Conservation (phyloP, 352 stramenopile genomes). For the Nothophytophthora sp. region DNA sequence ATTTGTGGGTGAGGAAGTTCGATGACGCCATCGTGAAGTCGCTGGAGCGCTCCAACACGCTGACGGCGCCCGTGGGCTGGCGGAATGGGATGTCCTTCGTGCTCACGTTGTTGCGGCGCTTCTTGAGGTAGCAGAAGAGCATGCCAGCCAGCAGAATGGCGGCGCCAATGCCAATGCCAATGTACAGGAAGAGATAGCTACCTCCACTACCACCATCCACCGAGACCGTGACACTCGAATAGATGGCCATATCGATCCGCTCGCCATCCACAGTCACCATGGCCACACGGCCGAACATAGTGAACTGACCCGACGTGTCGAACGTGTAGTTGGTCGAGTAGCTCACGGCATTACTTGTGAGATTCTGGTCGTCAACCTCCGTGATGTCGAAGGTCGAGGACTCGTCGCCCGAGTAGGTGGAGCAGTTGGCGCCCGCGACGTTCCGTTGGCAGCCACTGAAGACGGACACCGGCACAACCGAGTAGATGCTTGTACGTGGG, state of each 20-base stretch:
- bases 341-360: slow-evolving; percentile 53
- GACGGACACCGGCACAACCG: slow-evolving; percentile 70
- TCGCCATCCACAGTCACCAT: slow-evolving; percentile 75
- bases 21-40: slow-evolving; percentile 66
- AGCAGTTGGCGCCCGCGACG: slow-evolving; percentile 53
- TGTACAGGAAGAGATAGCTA: slow-evolving; percentile 65
- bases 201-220: slow-evolving; percentile 44
- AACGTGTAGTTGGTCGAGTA: slow-evolving; percentile 68
- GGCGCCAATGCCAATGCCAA: slow-evolving; percentile 66
- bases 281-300: slow-evolving; percentile 68
- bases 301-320: slow-evolving; percentile 52
- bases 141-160: slow-evolving; percentile 65
- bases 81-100: slow-evolving; percentile 82
- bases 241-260: slow-evolving; percentile 82
- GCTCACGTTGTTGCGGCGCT: slow-evolving; percentile 50
- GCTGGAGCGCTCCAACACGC: slow-evolving; percentile 37
- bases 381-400: slow-evolving; percentile 62
- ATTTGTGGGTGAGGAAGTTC: slow-evolving; percentile 71
- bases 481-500: slow-evolving; percentile 54
- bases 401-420: slow-evolving; percentile 56
- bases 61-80: slow-evolving; percentile 35
- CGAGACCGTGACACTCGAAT: slow-evolving; percentile 65
- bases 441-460: slow-evolving; percentile 68
- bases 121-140: slow-evolving; percentile 73
- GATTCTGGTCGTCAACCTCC: slow-evolving; percentile 56